Evolutionary conservation across 176 grass and related monocot genomes (phyloP).

Genomic region (Eleusine indica): DNA sequence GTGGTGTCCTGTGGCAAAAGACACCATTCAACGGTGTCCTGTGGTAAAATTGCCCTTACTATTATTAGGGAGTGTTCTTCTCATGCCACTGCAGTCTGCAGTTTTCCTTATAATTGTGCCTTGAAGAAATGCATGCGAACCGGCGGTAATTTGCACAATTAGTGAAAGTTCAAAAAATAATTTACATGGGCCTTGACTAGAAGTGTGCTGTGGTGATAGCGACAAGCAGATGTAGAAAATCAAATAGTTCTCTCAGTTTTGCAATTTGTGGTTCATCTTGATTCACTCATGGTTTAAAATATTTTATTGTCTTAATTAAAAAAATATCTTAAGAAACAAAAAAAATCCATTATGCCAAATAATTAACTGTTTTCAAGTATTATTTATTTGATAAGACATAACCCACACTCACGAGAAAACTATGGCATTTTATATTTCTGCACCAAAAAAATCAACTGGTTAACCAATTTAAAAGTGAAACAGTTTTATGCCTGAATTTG

Average conservation of each 20-base stretch:
- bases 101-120: background rate
- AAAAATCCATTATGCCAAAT: no score
- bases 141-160: background rate
- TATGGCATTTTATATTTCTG: constrained; percentile 2
- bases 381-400: no score
- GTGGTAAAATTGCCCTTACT: background rate
- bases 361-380: no score
- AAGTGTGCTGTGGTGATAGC: background rate
- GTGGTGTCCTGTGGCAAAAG: no score
- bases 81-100: constrained; percentile 10
- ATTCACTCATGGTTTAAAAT: constrained; percentile 22
- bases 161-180: background rate
- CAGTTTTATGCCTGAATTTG: constrained; percentile 2
- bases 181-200: background rate
- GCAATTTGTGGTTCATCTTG: constrained; percentile 15
- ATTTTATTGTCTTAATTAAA: constrained; percentile 11
- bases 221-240: background rate
- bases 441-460: background rate
- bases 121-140: constrained; percentile 4
- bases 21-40: no score
- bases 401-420: no score
- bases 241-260: background rate
- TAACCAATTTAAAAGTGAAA: background rate
- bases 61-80: background rate
- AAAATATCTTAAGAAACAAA: no score